Base-by-base conservation (phyloP, 2,329 filamentous ascomycete species). In the Dendryphion nanum region DNA sequence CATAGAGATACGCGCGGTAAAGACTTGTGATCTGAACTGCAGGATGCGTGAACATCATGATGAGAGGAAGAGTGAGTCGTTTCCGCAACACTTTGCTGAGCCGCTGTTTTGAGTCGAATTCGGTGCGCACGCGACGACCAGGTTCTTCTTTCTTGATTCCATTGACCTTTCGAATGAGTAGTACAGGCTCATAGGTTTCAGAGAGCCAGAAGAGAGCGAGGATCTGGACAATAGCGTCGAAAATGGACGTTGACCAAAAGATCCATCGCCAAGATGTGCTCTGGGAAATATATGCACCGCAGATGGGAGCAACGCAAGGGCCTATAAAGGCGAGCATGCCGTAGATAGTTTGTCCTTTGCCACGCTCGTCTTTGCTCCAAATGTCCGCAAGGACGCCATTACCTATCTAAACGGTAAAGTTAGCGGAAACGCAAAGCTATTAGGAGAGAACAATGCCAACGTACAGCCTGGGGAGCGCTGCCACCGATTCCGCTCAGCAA, bases 191-290 rank as follows among this genome's bases (percentile, higher is more conserved):
- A 47, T 73, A 76, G 0, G 72, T 74, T 47, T 77, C 73, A 16
- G 54, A 51, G 44, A 81, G 70, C 47, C 82, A 74, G 54, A 82
- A 75, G 29, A 85, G 62, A 5, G 82, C 82, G 0, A 74, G 64
- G 15, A 76, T 35, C 53, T 85, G 81, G 34, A 87, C 75, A 14
- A 77, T 44, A 3, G 73, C 80, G 42, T 80, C 78, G 12, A 69
- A 69, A 41, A 86, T 81, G 2, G 80, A 79, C 1, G 79, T 83
- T 0, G 78, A 72, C 66, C 77, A 85, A 66, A 87, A 88, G 12
- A 81, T 76, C 84, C 84, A 88, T 26, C 83, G 76, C 85, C 84
- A 87, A 3, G 62, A 68, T 3, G 41, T 50, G 8, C 44, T 38
- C 31, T 42, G 37, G 2, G 50, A 57, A 29, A 60, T 57, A 37